phyloP scores from a whole-genome alignment of 1,284 basidiomycete species.

The Ganoderma boninense region DNA sequence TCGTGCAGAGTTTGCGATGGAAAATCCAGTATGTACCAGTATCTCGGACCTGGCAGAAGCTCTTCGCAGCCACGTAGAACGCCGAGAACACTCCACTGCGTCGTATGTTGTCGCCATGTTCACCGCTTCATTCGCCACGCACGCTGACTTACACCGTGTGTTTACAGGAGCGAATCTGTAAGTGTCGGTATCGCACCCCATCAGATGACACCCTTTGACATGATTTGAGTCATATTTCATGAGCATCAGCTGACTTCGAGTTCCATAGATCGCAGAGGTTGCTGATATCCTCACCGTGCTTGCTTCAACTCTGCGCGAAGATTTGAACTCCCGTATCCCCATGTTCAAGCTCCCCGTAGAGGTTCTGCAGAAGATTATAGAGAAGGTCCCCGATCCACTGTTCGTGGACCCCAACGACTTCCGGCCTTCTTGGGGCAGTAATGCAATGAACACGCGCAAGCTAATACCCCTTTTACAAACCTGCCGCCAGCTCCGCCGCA shows the following conservation, averaged over 20 bases:
- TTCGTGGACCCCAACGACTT: background rate
- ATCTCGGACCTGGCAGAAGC: background rate
- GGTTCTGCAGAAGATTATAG: background rate
- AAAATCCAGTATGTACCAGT: background rate
- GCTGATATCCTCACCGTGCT: background rate
- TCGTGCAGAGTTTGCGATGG: background rate
- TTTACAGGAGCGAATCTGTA: background rate
- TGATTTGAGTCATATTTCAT: background rate
- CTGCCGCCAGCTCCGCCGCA: constrained; percentile 2
- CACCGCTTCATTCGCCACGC: background rate
- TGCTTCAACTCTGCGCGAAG: background rate
- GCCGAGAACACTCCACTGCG: background rate
- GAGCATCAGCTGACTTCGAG: background rate
- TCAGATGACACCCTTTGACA: too few relatives aligned
- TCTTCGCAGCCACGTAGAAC: background rate
- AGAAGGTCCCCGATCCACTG: background rate
- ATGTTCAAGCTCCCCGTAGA: background rate
- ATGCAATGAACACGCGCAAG: background rate
- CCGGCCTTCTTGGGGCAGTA: background rate
- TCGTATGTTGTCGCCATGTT: background rate
- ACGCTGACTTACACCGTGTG: background rate
- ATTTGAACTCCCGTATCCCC: background rate
- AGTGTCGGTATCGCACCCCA: too few relatives aligned
- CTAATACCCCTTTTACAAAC: background rate
- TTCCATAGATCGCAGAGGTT: background rate